Evolutionary conservation across 2,329 filamentous ascomycete species (phyloP), one percentile per base, ranked within the genome.

Genomic region (Xylariaceae sp.): DNA sequence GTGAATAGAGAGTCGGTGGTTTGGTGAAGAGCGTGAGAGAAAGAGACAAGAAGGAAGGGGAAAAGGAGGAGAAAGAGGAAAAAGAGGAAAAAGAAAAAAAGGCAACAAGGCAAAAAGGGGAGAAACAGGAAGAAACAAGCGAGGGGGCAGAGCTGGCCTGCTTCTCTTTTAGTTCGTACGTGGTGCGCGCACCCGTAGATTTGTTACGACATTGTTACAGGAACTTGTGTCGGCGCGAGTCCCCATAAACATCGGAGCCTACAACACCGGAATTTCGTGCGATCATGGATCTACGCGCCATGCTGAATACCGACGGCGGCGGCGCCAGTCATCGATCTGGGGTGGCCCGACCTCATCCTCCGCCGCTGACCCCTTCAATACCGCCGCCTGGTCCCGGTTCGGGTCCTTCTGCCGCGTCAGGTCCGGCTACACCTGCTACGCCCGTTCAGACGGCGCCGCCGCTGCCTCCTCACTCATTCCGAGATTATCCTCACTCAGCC

Each of bases 271-370:
- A 39, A 32, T 19, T 27, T 26, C 8, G 7, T 35, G 34, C 40
- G 50, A 59, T 41, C 45, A 62, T 67, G 65, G 65, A 67, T 62
- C 32, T 67, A 56, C 65, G 59, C 58, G 55, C 74, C 12, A 78
- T 84, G 63, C 70, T 84, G 47, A 84, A 83, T 67, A 72, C 74
- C 27, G 73, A 76, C 37, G 80, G 62, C 19, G 65, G 56, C 34
- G 61, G 57, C n/a, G 56, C 55, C 29, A 51, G 63, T 68, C 53
- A 70, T 69, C 59, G 67, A 69, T 64, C 68, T 19, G 60, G 66
- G 8, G 42, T 50, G 50, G 60, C 56, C 57, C 58, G 60, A 54
- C 64, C 60, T 59, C 65, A 58, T 43, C 62, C 57, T 50, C 64
- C 61, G 42, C 55, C 61, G 46, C 54, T 63, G n/a, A 61, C 62